phyloP scores from a whole-genome alignment of 164 flowering plant genomes.

The Magnolia sinica region DNA sequence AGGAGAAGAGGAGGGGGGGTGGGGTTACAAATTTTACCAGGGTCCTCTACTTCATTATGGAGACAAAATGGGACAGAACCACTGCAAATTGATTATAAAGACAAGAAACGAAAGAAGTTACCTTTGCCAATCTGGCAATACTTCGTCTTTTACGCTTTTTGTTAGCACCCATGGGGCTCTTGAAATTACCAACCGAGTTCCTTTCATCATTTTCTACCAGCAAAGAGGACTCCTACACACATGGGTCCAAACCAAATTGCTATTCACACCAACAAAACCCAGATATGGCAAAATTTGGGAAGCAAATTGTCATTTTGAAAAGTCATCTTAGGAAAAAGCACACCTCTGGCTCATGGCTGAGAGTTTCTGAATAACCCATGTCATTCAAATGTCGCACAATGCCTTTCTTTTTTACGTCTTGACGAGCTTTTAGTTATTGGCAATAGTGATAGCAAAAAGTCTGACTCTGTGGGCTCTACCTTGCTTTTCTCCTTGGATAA shows the following conservation, averaged over 20 bases:
- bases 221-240: slow-evolving; percentile 33
- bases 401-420: slow-evolving; percentile 36
- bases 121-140: slow-evolving; percentile 74
- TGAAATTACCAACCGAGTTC: slow-evolving; percentile 17
- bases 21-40: background rate
- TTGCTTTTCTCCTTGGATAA: background rate
- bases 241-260: background rate
- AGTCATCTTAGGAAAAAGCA: slow-evolving; percentile 6
- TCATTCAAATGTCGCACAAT: slow-evolving; percentile 22
- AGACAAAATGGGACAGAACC: background rate
- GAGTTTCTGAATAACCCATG: slow-evolving; percentile 25
- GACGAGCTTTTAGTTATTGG: slow-evolving; percentile 33
- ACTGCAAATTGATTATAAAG: background rate
- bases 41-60: too few relatives aligned
- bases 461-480: slow-evolving; percentile 30
- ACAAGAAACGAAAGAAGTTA: slow-evolving; percentile 11
- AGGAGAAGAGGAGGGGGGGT: background rate
- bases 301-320: background rate
- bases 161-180: slow-evolving; percentile 33
- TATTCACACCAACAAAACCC: slow-evolving; percentile 1
- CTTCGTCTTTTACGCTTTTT: slow-evolving; percentile 69
- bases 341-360: slow-evolving; percentile 37
- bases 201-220: slow-evolving; percentile 22
- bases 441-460: slow-evolving; percentile 35
- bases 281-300: background rate